phyloP scores from a whole-genome alignment of 345 rosid species.

The Raphanus sativus region DNA sequence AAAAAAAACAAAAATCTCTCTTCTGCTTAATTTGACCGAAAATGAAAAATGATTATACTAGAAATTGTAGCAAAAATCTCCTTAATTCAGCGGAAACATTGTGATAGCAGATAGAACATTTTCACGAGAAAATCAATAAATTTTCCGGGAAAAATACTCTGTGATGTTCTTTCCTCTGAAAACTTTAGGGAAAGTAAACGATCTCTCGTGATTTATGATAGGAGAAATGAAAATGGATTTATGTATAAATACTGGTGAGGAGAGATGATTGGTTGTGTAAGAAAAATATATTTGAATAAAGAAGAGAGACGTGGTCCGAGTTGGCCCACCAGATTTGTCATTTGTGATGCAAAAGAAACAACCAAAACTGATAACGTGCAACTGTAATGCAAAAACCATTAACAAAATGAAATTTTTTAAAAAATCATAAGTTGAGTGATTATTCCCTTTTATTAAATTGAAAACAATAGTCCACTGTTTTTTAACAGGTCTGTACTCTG shows the following conservation, averaged over 20 bases:
- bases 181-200: conserved; percentile 1
- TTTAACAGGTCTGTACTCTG: conserved; percentile 25
- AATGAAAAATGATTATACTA: not conserved
- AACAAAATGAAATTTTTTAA: too few relatives aligned
- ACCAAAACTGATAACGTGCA: conserved; percentile 28
- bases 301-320: conserved; percentile 37
- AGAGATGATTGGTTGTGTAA: not conserved
- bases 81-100: not conserved
- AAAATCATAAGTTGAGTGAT: conserved; percentile 26
- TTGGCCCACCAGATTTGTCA: conserved; percentile 36
- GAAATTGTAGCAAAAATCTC: not conserved
- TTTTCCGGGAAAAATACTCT: conserved; percentile 18
- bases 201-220: conserved; percentile 13
- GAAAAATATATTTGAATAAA: conserved; percentile 16
- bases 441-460: not conserved
- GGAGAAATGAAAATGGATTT: conserved; percentile 15
- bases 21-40: not conserved
- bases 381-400: conserved; percentile 26
- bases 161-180: not conserved
- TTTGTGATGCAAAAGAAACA: not conserved
- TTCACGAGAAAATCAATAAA: conserved; percentile 11
- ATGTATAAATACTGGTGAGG: conserved; percentile 17
- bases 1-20: too few relatives aligned
- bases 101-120: not conserved
- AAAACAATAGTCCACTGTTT: conserved; percentile 34